Conservation (phyloP, 768 basidiomycete species). For the Cantharellus anzutake region DNA sequence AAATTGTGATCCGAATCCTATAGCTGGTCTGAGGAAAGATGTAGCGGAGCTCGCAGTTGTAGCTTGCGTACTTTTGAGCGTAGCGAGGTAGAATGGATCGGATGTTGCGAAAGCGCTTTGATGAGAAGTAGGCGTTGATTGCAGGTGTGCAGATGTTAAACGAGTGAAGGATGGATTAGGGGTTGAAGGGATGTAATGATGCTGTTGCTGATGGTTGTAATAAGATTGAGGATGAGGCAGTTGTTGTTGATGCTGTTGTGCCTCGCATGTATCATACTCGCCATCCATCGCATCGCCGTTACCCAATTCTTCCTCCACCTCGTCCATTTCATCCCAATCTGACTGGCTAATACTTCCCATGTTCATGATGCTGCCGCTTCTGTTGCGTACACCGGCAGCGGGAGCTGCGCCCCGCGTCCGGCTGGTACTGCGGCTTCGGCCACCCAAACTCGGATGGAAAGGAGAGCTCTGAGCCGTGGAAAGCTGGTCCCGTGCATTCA, state of each 20-base stretch:
- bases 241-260: not conserved
- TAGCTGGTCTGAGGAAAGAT: not conserved
- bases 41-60: not conserved
- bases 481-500: too few species aligned
- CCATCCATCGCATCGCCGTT: not conserved
- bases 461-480: not conserved
- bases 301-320: not conserved
- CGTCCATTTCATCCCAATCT: not conserved
- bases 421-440: not conserved
- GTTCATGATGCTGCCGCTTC: not conserved
- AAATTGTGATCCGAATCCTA: not conserved
- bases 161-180: not conserved
- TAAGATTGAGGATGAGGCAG: not conserved
- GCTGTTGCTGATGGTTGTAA: not conserved
- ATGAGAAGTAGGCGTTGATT: not conserved
- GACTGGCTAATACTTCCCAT: not conserved
- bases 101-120: not conserved
- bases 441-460: not conserved
- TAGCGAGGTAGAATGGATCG: not conserved
- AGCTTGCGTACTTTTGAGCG: not conserved
- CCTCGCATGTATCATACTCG: not conserved
- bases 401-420: not conserved
- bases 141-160: not conserved
- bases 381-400: not conserved
- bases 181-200: not conserved